A percentile compares a stretch with the other conserved stretches of the same genome.
These are phyloP conservation scores for Dioszegia crocea DNA, from an alignment of 768 basidiomycete genomes.

Conservation along the genomic window DNA sequence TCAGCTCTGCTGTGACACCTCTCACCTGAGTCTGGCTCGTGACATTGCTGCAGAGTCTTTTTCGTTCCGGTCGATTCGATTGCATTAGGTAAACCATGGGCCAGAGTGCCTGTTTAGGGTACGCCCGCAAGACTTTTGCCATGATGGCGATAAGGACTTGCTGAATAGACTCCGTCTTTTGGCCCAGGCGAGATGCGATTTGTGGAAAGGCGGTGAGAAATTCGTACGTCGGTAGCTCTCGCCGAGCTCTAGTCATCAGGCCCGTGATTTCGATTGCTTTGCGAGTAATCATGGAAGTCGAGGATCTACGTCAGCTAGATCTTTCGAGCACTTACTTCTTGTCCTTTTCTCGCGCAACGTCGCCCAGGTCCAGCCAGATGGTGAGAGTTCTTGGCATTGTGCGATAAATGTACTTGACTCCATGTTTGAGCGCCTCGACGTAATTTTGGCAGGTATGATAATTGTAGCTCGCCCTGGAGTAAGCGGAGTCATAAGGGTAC, in stretches of 20 bases:
- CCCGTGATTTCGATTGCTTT: slow-evolving; percentile 58
- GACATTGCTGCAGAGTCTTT: slow-evolving; percentile 57
- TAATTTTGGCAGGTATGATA: slow-evolving; percentile 61
- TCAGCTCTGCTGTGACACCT: neutral
- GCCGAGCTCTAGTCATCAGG: slow-evolving; percentile 58
- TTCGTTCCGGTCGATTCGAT: slow-evolving; percentile 66
- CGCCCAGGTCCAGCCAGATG: slow-evolving; percentile 90
- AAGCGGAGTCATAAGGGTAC: neutral
- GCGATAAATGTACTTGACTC: slow-evolving; percentile 94
- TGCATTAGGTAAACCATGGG: slow-evolving; percentile 81
- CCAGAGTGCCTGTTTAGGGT: slow-evolving; percentile 91
- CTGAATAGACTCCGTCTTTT: slow-evolving; percentile 63
- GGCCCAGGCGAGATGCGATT: slow-evolving; percentile 88
- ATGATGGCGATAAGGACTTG: slow-evolving; percentile 64
- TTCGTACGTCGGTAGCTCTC: slow-evolving; percentile 70
- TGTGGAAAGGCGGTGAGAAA: slow-evolving; percentile 97
- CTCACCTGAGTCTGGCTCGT: slow-evolving; percentile 42
- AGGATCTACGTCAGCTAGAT: neutral
- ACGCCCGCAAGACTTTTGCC: slow-evolving; percentile 65
- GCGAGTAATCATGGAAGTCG: neutral
- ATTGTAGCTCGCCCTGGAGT: slow-evolving; percentile 23
- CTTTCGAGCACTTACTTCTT: slow-evolving; percentile 12
- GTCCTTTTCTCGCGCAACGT: slow-evolving; percentile 44
- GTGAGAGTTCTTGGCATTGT: slow-evolving; percentile 89
- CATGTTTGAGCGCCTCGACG: slow-evolving; percentile 65